These are phyloP conservation scores for Cordyceps tenuipes DNA, from an alignment of 2,329 filamentous ascomycete species.

Conservation along the genomic window DNA sequence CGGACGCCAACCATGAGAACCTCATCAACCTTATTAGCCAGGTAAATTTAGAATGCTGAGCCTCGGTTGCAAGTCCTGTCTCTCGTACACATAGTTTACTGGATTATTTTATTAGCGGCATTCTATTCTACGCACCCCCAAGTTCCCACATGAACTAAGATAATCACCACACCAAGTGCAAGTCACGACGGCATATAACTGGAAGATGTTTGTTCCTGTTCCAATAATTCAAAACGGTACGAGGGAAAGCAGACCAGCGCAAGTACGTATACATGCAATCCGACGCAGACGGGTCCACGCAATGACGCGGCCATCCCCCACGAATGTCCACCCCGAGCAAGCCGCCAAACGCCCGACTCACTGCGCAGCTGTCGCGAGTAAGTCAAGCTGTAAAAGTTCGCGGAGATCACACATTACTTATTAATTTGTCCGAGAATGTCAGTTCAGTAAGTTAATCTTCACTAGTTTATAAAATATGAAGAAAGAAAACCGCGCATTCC, in stretches of 20 bases:
- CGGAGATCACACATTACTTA: background rate
- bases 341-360: slow-evolving; percentile 3
- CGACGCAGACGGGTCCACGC: slow-evolving; percentile 1
- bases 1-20: background rate
- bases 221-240: background rate
- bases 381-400: background rate
- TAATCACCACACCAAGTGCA: no score
- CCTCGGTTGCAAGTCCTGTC: background rate
- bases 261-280: background rate
- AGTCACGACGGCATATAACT: no score
- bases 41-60: background rate
- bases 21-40: background rate
- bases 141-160: background rate
- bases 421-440: background rate
- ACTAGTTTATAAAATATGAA: background rate
- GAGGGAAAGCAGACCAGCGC: background rate
- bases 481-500: background rate
- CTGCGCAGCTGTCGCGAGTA: background rate
- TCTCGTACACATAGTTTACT: background rate
- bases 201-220: no score
- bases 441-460: background rate
- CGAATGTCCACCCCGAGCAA: background rate
- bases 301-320: slow-evolving; percentile 7
- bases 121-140: background rate
- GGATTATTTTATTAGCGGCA: background rate